These are phyloP conservation scores for Aleurites moluccanus DNA, from an alignment of 441 rosid species.

Conservation along the genomic window DNA sequence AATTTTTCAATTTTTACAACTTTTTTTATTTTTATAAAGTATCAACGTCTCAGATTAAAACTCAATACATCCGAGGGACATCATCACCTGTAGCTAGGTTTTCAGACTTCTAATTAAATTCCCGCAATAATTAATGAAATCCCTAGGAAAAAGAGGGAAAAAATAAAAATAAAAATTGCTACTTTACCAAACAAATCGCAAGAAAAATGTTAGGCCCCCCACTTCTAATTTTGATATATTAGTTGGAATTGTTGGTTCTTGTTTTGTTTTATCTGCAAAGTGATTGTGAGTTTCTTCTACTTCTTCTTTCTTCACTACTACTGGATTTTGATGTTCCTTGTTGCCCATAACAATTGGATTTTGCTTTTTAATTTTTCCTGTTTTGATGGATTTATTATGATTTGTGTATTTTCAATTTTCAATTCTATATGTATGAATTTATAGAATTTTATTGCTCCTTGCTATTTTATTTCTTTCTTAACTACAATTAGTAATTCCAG, in stretches of 20 bases:
- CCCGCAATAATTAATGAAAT: too few relatives aligned
- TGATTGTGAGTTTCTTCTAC: neutral
- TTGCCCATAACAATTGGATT: neutral
- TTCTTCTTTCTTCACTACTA: neutral
- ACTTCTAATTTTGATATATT: neutral
- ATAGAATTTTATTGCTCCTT: neutral
- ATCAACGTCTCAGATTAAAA: too few relatives aligned
- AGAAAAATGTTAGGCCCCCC: neutral
- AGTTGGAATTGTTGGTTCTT: neutral
- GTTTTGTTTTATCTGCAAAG: neutral
- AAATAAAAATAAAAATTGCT: neutral
- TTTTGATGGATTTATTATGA: neutral
- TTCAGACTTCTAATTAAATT: too few relatives aligned
- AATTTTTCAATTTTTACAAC: too few relatives aligned
- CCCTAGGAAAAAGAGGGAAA: too few relatives aligned
- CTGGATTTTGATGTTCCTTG: neutral
- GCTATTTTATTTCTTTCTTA: conserved; percentile 1
- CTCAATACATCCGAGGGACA: too few relatives aligned
- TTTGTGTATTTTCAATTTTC: neutral
- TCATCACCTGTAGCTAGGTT: too few relatives aligned
- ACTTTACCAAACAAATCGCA: neutral
- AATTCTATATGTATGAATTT: neutral
- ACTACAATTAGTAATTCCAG: neutral
- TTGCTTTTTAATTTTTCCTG: neutral
- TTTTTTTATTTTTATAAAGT: too few relatives aligned